Percentiles rank a stretch among this genome's conserved stretches.
Evolutionary conservation across 2,329 filamentous ascomycete genomes (phyloP).

Genomic region (Chaetomium strumarium): DNA sequence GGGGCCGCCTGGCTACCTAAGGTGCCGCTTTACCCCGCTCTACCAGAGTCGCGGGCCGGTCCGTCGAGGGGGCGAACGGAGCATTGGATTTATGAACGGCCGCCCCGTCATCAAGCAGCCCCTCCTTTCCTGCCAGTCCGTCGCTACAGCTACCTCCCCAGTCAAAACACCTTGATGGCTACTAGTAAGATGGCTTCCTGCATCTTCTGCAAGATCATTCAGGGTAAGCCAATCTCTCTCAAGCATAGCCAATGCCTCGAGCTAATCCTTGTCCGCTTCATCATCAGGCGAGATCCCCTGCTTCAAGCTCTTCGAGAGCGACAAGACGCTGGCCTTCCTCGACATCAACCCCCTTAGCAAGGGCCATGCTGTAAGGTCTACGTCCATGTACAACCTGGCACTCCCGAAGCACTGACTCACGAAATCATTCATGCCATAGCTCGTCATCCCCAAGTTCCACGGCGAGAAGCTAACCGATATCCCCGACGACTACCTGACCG

Average conservation of each 20-base stretch:
- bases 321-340: conserved; percentile 90
- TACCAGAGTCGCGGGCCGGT: no score
- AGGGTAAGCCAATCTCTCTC: conserved; percentile 48
- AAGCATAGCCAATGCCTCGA: background rate
- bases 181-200: conserved; percentile 55
- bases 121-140: background rate
- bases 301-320: conserved; percentile 92
- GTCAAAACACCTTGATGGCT: conserved; percentile 42
- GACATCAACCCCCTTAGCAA: conserved; percentile 87
- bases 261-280: conserved; percentile 3
- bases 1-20: no score
- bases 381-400: background rate
- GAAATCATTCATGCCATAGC: conserved; percentile 43
- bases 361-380: conserved; percentile 73
- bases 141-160: conserved; percentile 46
- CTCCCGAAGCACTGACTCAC: background rate
- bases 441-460: conserved; percentile 94
- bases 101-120: background rate
- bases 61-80: no score
- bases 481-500: conserved; percentile 77
- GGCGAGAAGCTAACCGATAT: conserved; percentile 89
- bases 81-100: no score
- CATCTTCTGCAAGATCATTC: conserved; percentile 98
- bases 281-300: conserved; percentile 84
- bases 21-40: no score